A percentile compares a stretch with the other conserved stretches of the same genome.
Evolutionary conservation across 352 stramenopile species (phyloP).

Genomic region (Globisporangium perplexum): DNA sequence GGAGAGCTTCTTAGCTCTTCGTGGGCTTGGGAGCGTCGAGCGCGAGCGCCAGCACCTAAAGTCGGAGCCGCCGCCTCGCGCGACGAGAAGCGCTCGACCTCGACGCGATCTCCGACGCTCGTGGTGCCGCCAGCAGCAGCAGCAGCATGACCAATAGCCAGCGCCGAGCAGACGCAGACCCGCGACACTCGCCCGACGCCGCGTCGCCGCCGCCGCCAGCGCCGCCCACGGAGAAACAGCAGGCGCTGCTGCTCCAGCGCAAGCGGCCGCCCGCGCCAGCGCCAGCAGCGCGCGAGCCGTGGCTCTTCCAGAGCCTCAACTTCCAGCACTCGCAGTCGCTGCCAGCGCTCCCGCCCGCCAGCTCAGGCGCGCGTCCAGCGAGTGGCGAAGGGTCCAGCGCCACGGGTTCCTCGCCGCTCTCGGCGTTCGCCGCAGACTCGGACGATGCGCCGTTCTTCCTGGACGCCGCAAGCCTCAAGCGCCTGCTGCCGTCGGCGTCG

Average conservation of each 20-base stretch:
- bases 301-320: conserved; percentile 66
- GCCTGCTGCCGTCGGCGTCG: conserved; percentile 33
- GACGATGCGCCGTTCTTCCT: conserved; percentile 46
- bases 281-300: conserved; percentile 41
- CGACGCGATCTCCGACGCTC: not conserved
- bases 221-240: conserved; percentile 19
- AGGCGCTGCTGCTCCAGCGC: conserved; percentile 18
- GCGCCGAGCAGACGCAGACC: not conserved
- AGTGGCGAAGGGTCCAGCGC: not conserved
- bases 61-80: not conserved
- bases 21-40: too few species aligned
- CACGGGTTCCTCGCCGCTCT: conserved; percentile 3
- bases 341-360: not conserved
- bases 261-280: conserved; percentile 16
- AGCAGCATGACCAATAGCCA: conserved; percentile 6
- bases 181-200: not conserved
- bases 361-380: not conserved
- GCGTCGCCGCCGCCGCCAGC: not conserved
- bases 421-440: not conserved
- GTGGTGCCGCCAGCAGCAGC: too few species aligned
- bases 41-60: not conserved
- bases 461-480: conserved; percentile 57
- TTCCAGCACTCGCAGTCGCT: conserved; percentile 15
- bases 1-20: too few species aligned
- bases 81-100: not conserved